Evolutionary conservation across 371 early-diverging fungal genomes (phyloP).

Genomic region (Neoconidiobolus thromboides): DNA sequence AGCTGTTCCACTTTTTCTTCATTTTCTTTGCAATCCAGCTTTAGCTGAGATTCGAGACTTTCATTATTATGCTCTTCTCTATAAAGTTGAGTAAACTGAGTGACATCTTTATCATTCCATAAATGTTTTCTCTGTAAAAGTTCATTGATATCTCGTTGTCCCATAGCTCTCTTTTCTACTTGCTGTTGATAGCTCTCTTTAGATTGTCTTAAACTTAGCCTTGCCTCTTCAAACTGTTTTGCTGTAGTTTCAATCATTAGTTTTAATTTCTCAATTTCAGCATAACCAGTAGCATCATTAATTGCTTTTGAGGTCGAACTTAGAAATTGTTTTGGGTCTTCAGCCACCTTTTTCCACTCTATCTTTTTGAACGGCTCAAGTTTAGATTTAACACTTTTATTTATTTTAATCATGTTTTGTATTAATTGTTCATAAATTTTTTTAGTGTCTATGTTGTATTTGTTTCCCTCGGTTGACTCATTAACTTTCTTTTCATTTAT

Average conservation of each 20-base stretch:
- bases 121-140: constrained; percentile 69
- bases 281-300: constrained; percentile 70
- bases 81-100: constrained; percentile 69
- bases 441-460: too few species aligned
- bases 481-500: too few species aligned
- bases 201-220: constrained; percentile 34
- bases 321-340: too few species aligned
- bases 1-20: constrained; percentile 50
- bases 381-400: too few species aligned
- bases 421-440: too few species aligned
- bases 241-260: constrained; percentile 31
- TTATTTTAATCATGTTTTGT: too few species aligned
- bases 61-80: constrained; percentile 59
- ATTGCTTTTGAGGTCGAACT: background rate
- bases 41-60: constrained; percentile 34
- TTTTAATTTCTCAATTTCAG: constrained; percentile 52
- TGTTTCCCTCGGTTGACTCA: too few species aligned
- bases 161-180: constrained; percentile 41
- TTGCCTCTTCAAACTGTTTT: constrained; percentile 29
- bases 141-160: constrained; percentile 76
- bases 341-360: too few species aligned
- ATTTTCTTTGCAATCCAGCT: constrained; percentile 28
- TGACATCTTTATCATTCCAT: constrained; percentile 73
- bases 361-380: too few species aligned
- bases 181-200: constrained; percentile 49